Conservation (phyloP, 768 basidiomycete species). For the Leucocoprinus sp. region DNA sequence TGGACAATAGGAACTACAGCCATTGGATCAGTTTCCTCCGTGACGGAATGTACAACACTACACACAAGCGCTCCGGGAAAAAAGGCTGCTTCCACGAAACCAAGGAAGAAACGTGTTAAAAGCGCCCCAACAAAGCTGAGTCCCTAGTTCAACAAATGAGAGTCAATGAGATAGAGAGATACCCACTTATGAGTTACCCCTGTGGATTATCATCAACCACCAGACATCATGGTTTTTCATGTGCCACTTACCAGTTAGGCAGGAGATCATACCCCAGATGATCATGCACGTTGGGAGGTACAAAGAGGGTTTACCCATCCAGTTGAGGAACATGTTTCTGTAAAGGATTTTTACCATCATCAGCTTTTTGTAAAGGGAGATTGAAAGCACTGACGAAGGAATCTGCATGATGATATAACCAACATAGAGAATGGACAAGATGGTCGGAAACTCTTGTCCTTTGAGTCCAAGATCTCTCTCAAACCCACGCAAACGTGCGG, state of each 20-base stretch:
- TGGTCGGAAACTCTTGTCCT: constrained; percentile 56
- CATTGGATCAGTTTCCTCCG: too few relatives aligned
- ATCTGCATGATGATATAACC: constrained; percentile 77
- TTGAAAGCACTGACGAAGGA: constrained; percentile 46
- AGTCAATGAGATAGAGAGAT: neutral
- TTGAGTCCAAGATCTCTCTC: constrained; percentile 57
- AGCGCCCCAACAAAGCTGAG: constrained; percentile 60
- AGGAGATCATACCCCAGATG: constrained; percentile 61
- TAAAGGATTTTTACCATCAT: neutral
- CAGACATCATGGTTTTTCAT: too few relatives aligned
- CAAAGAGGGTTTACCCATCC: constrained; percentile 58
- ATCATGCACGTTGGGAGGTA: constrained; percentile 65
- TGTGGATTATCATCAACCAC: too few relatives aligned
- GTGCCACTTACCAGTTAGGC: constrained; percentile 35
- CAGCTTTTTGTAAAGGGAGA: neutral
- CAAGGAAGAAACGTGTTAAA: constrained; percentile 72
- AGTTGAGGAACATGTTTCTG: constrained; percentile 72
- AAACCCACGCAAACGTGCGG: constrained; percentile 65
- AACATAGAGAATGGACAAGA: constrained; percentile 64
- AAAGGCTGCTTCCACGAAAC: constrained; percentile 61
- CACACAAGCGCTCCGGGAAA: constrained; percentile 52
- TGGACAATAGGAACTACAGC: constrained; percentile 50
- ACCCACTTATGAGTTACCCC: constrained; percentile 33
- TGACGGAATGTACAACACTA: too few relatives aligned
- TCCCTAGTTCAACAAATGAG: neutral